Evolutionary conservation across 108 stramenopile species (phyloP).

Genomic region (Licmophora abbreviata): DNA sequence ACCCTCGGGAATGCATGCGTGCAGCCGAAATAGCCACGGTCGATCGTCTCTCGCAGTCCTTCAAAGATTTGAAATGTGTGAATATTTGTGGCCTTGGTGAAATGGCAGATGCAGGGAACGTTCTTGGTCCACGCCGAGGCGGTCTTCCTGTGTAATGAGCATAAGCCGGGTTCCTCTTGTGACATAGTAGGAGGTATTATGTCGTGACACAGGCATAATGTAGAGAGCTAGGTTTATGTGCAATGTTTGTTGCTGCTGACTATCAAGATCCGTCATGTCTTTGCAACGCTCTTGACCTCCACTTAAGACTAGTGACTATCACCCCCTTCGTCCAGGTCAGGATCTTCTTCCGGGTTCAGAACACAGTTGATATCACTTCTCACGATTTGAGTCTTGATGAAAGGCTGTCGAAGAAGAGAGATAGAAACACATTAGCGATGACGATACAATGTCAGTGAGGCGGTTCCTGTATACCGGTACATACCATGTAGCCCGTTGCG

Average conservation of each 20-base stretch:
- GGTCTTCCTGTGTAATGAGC: constrained; percentile 72
- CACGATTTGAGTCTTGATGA: constrained; percentile 51
- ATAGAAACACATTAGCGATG: neutral
- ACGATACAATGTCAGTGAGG: neutral
- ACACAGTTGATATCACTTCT: constrained; percentile 36
- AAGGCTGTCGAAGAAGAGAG: constrained; percentile 5
- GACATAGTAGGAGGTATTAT: constrained; percentile 1
- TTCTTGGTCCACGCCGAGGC: constrained; percentile 76
- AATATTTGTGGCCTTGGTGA: constrained; percentile 71
- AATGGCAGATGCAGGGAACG: constrained; percentile 41
- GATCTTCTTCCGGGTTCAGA: too few species aligned
- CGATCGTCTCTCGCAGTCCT: constrained; percentile 69
- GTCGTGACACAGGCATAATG: too few species aligned
- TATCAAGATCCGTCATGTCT: too few species aligned
- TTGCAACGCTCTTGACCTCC: too few species aligned
- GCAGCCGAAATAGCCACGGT: constrained; percentile 88
- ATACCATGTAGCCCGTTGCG: constrained; percentile 47
- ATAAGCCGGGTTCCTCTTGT: too few species aligned
- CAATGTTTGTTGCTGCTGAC: too few species aligned
- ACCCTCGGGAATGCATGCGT: constrained; percentile 90
- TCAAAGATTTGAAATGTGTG: constrained; percentile 84
- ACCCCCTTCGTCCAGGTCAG: too few species aligned
- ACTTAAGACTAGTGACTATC: too few species aligned
- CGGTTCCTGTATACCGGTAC: neutral
- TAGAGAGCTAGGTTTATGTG: too few species aligned